Evolutionary conservation across 2,329 filamentous ascomycete species (phyloP), one percentile per base, ranked within the genome.

Genomic region (Clonostachys byssicola): DNA sequence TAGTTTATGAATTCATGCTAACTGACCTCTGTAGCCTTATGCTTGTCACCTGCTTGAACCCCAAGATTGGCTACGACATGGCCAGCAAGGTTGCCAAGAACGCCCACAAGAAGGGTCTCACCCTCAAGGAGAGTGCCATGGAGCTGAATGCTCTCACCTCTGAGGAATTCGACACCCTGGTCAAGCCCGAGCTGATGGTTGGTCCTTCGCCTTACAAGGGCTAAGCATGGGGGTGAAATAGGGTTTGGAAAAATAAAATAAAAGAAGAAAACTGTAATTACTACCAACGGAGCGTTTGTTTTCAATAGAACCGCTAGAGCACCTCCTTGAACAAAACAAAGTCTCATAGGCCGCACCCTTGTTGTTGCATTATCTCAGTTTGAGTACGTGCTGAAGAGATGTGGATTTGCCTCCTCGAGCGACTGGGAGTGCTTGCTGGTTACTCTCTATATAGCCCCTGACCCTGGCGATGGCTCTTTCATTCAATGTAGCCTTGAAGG

Each of bases 71-170:
- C 51, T 96, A 96, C 71, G 92, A 96, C 66, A 95, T 95, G 89
- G 92, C 92, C 45, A 91, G 86, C 71, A 95, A 95, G 78, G 92
- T 96, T 20, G 92, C 92, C 62, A 96, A 96, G 85, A 95, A 99
- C 64, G 94, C 94, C 14, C 94, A 99, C 77, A 96, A 96, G 83
- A 97, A 97, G 83, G 91, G 91, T 34, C 73, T 92, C 45, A 96
- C 91, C 20, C 81, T 99, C 49, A 96, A 96, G 79, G 75, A 95
- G 73, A 92, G 88, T 61, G 92, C 94, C 17, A 84, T 97, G 78
- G 89, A 97, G 77, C 81, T 99, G 56, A 81, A 96, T 57, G 92
- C 91, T 42, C 75, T 97, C 56, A 92, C 85, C 54, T 84, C 86
- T 63, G 89, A 88, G 62, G 92, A 96, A 64, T 97, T 97, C 64